Evolutionary conservation across 306 rosid species (phyloP), one percentile per base, ranked within the genome.

Genomic region (Prunus mume): DNA sequence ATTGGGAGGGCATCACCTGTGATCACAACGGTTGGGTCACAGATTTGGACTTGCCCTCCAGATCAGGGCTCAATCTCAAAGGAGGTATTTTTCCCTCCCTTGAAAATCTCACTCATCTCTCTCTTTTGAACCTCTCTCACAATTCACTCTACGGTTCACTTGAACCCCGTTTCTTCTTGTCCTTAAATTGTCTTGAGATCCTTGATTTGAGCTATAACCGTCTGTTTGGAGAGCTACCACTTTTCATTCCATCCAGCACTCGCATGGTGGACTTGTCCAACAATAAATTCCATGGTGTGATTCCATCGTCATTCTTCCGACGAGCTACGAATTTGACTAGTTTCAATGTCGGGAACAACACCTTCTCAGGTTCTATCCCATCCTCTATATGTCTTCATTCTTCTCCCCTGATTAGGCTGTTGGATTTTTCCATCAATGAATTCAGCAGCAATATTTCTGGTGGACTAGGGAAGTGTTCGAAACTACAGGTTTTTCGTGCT

Each of bases 1-100:
- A 43, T 6, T 66, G 71, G 71, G 54, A 66, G 41, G 71, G 71
- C 51, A 5, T 66, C 71, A 66, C 52, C 12, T 66, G 52, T 41
- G 1, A 66, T 66, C 30, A 66, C 10, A 2, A 43, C 10, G 19
- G 10, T 66, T 20, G 9, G 19, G 41, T 66, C 30, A 43, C 54
- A 1, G 9, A 5, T 25, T 61, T 61, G 19, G 10, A 6, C n/a
- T 27, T 61, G 27, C 41, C 41, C 5, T 27, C n/a, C 51, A 66
- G 20, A 61, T 46, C 50, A 57, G 30, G 71, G 11, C 71, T 57
- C 27, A 57, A 57, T 19, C 54, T 66, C 51, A 43, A 66, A 11
- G 32, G 71, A 43, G 71, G 52, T 20, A 22, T 43, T 20, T 66
- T 43, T 20, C 71, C 54, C 19, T 11, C 54, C 19, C 71, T 66